phyloP scores from a whole-genome alignment of 345 rosid genomes.

The Conringia planisiliqua region DNA sequence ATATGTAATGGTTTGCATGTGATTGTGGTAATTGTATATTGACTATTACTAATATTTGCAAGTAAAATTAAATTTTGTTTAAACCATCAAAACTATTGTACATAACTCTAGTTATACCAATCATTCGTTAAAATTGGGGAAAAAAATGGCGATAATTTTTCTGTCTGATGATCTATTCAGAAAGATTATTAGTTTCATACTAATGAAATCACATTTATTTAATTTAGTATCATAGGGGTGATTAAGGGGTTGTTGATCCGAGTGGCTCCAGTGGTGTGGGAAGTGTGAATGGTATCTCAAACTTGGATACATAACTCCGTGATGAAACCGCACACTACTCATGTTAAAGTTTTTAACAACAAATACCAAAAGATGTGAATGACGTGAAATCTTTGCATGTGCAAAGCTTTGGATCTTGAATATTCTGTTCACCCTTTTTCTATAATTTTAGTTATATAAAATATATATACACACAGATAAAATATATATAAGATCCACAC shows the following conservation, averaged over 20 bases:
- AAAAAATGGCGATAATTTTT: not conserved
- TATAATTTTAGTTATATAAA: not conserved
- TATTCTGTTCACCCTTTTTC: not conserved
- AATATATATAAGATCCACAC: not conserved
- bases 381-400: conserved; percentile 17
- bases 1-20: not conserved
- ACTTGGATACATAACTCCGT: conserved; percentile 34
- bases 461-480: not conserved
- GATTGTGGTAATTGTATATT: not conserved
- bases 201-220: not conserved
- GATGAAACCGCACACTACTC: conserved; percentile 4
- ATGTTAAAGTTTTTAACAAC: not conserved
- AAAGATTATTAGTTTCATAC: not conserved
- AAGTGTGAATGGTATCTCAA: conserved; percentile 5
- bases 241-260: not conserved
- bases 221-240: no score
- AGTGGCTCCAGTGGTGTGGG: conserved; percentile 20
- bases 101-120: not conserved
- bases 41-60: not conserved
- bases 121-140: not conserved
- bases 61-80: not conserved
- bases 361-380: not conserved
- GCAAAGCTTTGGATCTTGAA: conserved; percentile 30
- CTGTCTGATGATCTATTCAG: not conserved
- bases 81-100: no score